Percentiles rank a stretch among this genome's conserved stretches.
Conservation (phyloP, 495 filamentous ascomycete genomes). For the Cenococcum geophilum region DNA sequence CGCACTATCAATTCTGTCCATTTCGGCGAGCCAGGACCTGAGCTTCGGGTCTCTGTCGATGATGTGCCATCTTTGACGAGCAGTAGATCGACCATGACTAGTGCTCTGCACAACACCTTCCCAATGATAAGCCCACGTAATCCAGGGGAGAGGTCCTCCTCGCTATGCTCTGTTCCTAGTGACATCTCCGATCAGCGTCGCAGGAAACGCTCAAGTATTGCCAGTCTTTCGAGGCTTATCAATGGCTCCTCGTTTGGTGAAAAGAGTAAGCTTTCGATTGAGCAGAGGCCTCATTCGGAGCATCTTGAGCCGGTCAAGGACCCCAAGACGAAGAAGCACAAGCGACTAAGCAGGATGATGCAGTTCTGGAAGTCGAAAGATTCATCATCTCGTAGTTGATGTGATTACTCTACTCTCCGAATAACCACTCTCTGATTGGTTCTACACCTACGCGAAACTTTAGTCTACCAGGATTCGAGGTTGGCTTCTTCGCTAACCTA, state of each 20-base stretch:
- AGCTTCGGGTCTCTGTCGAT: slow-evolving; percentile 69
- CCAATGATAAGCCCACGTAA: slow-evolving; percentile 42
- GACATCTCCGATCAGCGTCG: slow-evolving; percentile 45
- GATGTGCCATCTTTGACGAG: slow-evolving; percentile 83
- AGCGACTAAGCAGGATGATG: slow-evolving; percentile 71
- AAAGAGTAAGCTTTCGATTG: slow-evolving; percentile 73
- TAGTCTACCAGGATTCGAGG: slow-evolving; percentile 15
- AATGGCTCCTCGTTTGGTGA: slow-evolving; percentile 65
- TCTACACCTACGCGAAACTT: slow-evolving; percentile 2
- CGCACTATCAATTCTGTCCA: slow-evolving; percentile 55
- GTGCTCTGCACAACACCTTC: slow-evolving; percentile 48
- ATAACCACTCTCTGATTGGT: not conserved
- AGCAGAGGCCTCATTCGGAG: slow-evolving; percentile 52
- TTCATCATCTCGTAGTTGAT: slow-evolving; percentile 2
- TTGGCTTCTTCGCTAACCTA: slow-evolving; percentile 11
- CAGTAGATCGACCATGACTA: slow-evolving; percentile 79
- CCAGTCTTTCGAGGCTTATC: slow-evolving; percentile 76
- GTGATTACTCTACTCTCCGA: not conserved
- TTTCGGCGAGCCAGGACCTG: slow-evolving; percentile 57
- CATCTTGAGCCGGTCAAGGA: slow-evolving; percentile 52
- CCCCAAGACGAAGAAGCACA: slow-evolving; percentile 57
- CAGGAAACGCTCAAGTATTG: slow-evolving; percentile 76
- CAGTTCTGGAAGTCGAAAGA: slow-evolving; percentile 67
- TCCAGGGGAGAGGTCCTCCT: slow-evolving; percentile 58
- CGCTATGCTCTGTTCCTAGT: slow-evolving; percentile 50